Percentiles rank a stretch among this genome's conserved stretches.
These are phyloP conservation scores for Speleostelium caveatum DNA, from an alignment of 78 protist species.

Conservation along the genomic window DNA sequence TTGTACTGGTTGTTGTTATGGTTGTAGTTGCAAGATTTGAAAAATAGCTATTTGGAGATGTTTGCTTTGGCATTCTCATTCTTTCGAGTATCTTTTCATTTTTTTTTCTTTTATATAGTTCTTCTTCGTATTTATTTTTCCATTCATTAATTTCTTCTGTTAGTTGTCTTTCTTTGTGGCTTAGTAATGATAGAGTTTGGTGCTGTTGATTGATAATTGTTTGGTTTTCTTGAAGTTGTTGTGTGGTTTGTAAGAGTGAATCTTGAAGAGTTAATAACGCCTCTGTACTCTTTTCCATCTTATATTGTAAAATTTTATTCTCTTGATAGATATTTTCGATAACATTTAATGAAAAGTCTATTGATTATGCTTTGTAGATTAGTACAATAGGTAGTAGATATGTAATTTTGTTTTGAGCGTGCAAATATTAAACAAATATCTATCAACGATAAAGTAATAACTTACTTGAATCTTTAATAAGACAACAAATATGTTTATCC, in stretches of 20 bases:
- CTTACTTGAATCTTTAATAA: constrained; percentile 68
- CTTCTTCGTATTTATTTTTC: constrained; percentile 79
- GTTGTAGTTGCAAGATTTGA: neutral
- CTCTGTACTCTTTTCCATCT: constrained; percentile 48
- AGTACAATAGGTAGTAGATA: neutral
- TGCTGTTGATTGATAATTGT: constrained; percentile 22
- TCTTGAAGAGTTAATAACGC: constrained; percentile 58
- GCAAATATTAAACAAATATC: neutral
- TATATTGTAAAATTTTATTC: constrained; percentile 39
- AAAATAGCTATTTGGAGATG: neutral
- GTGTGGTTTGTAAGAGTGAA: constrained; percentile 30
- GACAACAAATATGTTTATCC: constrained; percentile 19
- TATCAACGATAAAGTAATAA: neutral
- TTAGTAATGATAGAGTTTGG: constrained; percentile 27
- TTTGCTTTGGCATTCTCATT: constrained; percentile 41
- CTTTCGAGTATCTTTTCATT: constrained; percentile 64
- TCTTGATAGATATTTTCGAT: constrained; percentile 70
- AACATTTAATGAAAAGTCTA: constrained; percentile 71
- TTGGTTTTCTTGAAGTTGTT: constrained; percentile 62
- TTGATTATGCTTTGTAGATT: neutral
- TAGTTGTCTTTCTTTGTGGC: constrained; percentile 48
- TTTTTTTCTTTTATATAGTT: constrained; percentile 66
- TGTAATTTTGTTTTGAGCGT: neutral
- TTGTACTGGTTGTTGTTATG: neutral
- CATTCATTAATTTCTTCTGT: constrained; percentile 30